These are phyloP conservation scores for Suillus sp. DNA, from an alignment of 768 basidiomycete genomes.

Conservation along the genomic window DNA sequence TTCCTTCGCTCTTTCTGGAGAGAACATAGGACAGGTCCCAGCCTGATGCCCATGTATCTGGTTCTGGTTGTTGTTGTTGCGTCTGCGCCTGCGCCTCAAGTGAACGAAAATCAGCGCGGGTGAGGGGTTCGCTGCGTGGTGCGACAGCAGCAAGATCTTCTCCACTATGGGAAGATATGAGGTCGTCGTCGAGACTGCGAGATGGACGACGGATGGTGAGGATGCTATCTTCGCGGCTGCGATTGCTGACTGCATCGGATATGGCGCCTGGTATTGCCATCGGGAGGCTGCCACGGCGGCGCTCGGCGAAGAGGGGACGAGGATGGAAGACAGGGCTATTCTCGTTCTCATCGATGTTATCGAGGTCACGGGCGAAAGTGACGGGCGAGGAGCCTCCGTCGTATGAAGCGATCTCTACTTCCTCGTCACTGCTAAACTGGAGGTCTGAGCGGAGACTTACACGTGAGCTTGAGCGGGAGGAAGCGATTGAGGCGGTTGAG, in stretches of 20 bases:
- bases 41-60: conserved; percentile 26
- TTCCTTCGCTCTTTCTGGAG: conserved; percentile 34
- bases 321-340: conserved; percentile 27
- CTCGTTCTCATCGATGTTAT: conserved; percentile 25
- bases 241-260: conserved; percentile 30
- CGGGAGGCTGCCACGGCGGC: conserved; percentile 59
- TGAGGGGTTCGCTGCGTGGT: conserved; percentile 48
- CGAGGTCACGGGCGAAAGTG: conserved; percentile 41
- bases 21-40: conserved; percentile 51
- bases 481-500: conserved; percentile 44
- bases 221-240: conserved; percentile 59
- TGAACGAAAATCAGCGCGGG: conserved; percentile 53
- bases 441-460: conserved; percentile 35
- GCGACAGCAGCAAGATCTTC: conserved; percentile 33
- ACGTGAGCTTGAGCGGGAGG: conserved; percentile 38
- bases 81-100: conserved; percentile 46
- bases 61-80: conserved; percentile 22
- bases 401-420: conserved; percentile 45
- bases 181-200: conserved; percentile 58
- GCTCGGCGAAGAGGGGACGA: conserved; percentile 19
- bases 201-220: conserved; percentile 63
- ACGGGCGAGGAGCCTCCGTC: conserved; percentile 40
- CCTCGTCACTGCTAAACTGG: conserved; percentile 52
- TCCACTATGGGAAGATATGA: conserved; percentile 23
- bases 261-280: conserved; percentile 53